These are phyloP conservation scores for Epichloe glyceriae DNA, from an alignment of 2,329 filamentous ascomycete species.

Conservation along the genomic window DNA sequence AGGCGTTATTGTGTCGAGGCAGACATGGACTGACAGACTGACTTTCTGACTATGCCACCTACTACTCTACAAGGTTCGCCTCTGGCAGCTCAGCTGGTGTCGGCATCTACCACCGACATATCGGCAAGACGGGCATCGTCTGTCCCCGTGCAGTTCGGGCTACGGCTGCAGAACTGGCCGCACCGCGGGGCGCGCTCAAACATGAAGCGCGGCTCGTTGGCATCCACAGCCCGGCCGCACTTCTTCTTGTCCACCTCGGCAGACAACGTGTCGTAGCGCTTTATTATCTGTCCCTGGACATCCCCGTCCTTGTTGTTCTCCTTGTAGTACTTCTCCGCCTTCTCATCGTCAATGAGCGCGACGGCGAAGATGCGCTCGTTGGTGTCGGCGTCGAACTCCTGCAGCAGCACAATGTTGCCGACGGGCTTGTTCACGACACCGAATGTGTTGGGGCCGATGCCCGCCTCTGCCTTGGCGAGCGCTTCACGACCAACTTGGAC, in stretches of 20 bases:
- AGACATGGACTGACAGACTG: too few relatives aligned
- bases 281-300: not conserved
- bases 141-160: constrained; percentile 4
- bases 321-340: constrained; percentile 7
- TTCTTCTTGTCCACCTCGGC: not conserved
- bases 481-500: constrained; percentile 8
- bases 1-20: not conserved
- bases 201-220: constrained; percentile 1
- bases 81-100: constrained; percentile 6
- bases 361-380: constrained; percentile 7
- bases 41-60: not conserved
- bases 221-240: not conserved
- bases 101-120: constrained; percentile 3
- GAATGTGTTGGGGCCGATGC: constrained; percentile 7
- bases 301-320: constrained; percentile 5
- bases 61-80: not conserved
- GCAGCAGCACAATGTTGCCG: constrained; percentile 6
- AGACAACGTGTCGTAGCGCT: not conserved
- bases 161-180: constrained; percentile 7
- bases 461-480: constrained; percentile 3
- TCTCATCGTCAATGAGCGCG: constrained; percentile 7
- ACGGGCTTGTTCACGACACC: constrained; percentile 9
- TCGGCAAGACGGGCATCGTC: constrained; percentile 4
- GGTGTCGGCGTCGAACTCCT: constrained; percentile 8
- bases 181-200: constrained; percentile 6